phyloP scores from a whole-genome alignment of 2,329 filamentous ascomycete genomes.

The Dothiorella sarmentorum region DNA sequence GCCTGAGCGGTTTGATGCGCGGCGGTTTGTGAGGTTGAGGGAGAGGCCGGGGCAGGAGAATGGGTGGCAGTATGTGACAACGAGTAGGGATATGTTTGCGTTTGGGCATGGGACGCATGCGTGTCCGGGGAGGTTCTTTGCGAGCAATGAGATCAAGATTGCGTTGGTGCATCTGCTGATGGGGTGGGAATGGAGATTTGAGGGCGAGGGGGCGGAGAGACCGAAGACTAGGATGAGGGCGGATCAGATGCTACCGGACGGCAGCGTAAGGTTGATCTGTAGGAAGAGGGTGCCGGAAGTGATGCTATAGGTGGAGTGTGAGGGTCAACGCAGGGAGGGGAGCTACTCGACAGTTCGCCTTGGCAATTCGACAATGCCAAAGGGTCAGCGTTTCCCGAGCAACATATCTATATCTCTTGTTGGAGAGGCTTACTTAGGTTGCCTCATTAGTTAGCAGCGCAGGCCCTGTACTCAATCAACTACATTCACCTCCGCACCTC shows the following conservation, averaged over 20 bases:
- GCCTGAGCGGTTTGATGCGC: background rate
- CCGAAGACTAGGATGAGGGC: background rate
- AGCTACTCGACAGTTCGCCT: no score
- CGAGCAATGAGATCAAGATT: conserved; percentile 34
- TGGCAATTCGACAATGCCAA: no score
- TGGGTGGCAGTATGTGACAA: conserved; percentile 21
- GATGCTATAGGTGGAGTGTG: no score
- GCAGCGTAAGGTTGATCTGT: background rate
- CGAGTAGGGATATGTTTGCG: conserved; percentile 9
- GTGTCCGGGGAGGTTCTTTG: conserved; percentile 34
- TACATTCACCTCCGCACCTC: no score
- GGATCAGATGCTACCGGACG: background rate
- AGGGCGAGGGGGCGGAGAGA: background rate
- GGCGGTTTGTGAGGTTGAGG: background rate
- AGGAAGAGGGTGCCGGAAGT: no score
- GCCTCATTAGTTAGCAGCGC: no score
- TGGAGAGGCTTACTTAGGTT: no score
- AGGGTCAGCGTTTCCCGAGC: no score
- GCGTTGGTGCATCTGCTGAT: conserved; percentile 23
- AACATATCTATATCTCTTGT: no score
- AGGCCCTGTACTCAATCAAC: no score
- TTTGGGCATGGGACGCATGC: conserved; percentile 33
- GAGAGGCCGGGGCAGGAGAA: conserved; percentile 23
- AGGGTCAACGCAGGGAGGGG: no score
- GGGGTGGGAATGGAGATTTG: background rate